These are phyloP conservation scores for Beta macrorhiza DNA, from an alignment of 179 eudicot genomes.

Conservation along the genomic window DNA sequence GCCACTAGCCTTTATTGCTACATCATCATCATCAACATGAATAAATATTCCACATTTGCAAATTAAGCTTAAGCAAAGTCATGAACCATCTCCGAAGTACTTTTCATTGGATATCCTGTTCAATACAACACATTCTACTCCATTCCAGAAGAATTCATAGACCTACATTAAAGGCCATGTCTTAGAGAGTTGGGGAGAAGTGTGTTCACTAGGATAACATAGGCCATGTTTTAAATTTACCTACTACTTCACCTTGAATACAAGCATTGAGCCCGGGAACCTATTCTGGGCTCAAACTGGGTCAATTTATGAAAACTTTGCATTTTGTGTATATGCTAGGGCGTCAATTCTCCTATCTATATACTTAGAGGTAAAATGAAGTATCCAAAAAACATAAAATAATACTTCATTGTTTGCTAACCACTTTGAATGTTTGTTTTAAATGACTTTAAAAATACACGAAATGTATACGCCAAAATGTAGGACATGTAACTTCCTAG, in stretches of 20 bases:
- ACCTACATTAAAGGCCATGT: neutral
- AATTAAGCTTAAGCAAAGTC: slow-evolving; percentile 2
- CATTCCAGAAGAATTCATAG: neutral
- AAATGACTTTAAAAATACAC: too few relatives aligned
- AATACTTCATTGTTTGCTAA: too few relatives aligned
- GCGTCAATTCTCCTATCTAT: too few relatives aligned
- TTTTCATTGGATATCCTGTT: slow-evolving; percentile 8
- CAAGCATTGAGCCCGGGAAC: neutral
- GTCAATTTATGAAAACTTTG: too few relatives aligned
- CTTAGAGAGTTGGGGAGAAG: too few relatives aligned
- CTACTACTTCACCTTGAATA: neutral
- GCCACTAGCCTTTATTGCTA: neutral
- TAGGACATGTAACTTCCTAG: too few relatives aligned
- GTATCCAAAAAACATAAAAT: too few relatives aligned
- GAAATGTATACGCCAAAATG: too few relatives aligned
- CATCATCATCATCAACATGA: neutral
- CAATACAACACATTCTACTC: neutral
- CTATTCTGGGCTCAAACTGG: neutral
- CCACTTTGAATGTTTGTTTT: too few relatives aligned
- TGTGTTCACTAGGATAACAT: neutral
- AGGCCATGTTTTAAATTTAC: neutral
- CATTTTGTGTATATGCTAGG: too few relatives aligned
- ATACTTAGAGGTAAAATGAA: too few relatives aligned
- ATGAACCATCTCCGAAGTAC: slow-evolving; percentile 5
- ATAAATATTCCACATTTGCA: slow-evolving; percentile 5